Conservation (phyloP, 768 basidiomycete species). For the Lentinula detonsa region DNA sequence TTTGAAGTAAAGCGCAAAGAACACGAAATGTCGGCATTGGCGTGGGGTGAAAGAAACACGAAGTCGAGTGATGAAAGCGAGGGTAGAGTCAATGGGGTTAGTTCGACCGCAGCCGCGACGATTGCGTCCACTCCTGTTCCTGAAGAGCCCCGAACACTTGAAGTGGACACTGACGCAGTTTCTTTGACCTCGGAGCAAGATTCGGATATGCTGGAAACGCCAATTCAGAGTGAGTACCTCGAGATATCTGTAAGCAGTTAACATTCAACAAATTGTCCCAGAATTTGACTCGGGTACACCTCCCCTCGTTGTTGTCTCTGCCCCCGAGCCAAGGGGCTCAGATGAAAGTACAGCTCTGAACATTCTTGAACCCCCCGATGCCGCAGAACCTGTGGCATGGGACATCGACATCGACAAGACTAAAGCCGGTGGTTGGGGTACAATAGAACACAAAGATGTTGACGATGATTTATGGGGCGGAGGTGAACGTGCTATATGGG, state of each 20-base stretch:
- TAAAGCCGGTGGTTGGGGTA: neutral
- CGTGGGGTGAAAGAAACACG: neutral
- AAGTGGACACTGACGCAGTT: neutral
- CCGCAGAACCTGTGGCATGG: neutral
- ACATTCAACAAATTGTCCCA: slow-evolving; percentile 8
- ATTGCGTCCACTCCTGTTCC: neutral
- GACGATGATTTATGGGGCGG: neutral
- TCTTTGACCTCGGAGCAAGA: slow-evolving; percentile 23
- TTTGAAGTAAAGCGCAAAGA: slow-evolving; percentile 44
- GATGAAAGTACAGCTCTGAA: neutral
- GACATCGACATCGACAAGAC: neutral
- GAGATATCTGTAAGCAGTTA: slow-evolving; percentile 21
- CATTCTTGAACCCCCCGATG: neutral
- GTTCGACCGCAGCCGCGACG: neutral
- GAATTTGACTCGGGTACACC: neutral
- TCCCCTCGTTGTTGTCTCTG: neutral
- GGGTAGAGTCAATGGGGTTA: neutral
- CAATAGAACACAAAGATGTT: neutral
- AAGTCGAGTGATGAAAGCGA: neutral
- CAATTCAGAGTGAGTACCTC: neutral
- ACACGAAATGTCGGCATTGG: slow-evolving; percentile 17
- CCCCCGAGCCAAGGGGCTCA: too few species aligned
- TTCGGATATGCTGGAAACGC: slow-evolving; percentile 14
- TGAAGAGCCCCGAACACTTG: neutral
- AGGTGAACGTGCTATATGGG: neutral